These are phyloP conservation scores for Neopestalotiopsis rosae DNA, from an alignment of 2,329 filamentous ascomycete genomes.

Conservation along the genomic window DNA sequence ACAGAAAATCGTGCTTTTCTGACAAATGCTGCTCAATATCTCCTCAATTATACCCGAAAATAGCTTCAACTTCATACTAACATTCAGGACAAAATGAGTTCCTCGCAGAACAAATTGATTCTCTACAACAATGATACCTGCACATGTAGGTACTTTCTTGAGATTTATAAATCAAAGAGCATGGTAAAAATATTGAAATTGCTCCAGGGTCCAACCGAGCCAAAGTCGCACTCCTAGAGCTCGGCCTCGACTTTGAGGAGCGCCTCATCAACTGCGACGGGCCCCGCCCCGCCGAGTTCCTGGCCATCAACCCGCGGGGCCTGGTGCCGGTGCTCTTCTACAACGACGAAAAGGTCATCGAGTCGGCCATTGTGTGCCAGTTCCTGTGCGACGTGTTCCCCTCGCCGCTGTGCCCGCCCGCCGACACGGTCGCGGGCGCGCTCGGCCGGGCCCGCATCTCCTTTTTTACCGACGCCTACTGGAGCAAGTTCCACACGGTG, in stretches of 20 bases:
- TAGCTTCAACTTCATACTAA: background rate
- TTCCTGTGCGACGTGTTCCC: slow-evolving; percentile 20
- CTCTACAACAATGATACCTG: slow-evolving; percentile 23
- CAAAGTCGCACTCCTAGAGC: slow-evolving; percentile 19
- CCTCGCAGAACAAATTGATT: slow-evolving; percentile 17
- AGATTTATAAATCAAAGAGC: too few relatives aligned
- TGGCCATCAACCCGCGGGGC: slow-evolving; percentile 21
- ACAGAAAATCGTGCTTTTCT: background rate
- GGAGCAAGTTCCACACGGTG: slow-evolving; percentile 19
- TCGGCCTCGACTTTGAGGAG: slow-evolving; percentile 21
- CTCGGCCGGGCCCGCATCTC: slow-evolving; percentile 19
- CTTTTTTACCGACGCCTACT: slow-evolving; percentile 23
- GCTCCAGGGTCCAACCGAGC: slow-evolving; percentile 21
- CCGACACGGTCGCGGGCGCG: slow-evolving; percentile 19
- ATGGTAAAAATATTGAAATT: background rate
- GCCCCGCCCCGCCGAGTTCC: slow-evolving; percentile 18
- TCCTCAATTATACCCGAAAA: background rate
- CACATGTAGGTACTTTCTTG: slow-evolving; percentile 15
- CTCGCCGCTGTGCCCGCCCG: slow-evolving; percentile 19
- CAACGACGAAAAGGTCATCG: slow-evolving; percentile 18
- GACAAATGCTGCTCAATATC: background rate
- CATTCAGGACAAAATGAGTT: slow-evolving; percentile 7
- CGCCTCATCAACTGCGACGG: slow-evolving; percentile 22
- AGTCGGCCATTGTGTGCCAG: slow-evolving; percentile 22
- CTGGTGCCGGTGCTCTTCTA: slow-evolving; percentile 20